These are phyloP conservation scores for Brassica balearica DNA, from an alignment of 441 rosid genomes.

Conservation along the genomic window DNA sequence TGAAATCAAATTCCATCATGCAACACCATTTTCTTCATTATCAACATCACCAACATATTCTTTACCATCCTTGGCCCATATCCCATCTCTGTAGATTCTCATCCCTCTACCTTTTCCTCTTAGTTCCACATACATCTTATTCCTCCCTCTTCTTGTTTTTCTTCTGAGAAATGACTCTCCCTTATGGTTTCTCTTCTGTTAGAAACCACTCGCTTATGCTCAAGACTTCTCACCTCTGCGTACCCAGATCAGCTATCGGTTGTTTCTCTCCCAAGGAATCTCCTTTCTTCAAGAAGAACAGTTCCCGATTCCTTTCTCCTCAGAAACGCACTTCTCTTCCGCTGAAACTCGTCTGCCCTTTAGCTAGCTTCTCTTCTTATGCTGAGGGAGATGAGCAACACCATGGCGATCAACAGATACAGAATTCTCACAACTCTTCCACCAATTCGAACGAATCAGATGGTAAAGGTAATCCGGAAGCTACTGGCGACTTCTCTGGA, in stretches of 20 bases:
- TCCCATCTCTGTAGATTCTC: slow-evolving; percentile 44
- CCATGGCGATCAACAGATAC: slow-evolving; percentile 39
- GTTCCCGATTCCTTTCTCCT: slow-evolving; percentile 31
- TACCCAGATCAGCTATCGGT: slow-evolving; percentile 48
- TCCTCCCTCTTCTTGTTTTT: slow-evolving; percentile 25
- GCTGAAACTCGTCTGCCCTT: slow-evolving; percentile 51
- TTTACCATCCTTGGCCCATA: slow-evolving; percentile 41
- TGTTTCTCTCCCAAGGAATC: slow-evolving; percentile 45
- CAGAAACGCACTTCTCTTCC: slow-evolving; percentile 49
- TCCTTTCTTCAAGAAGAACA: slow-evolving; percentile 46
- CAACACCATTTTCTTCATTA: slow-evolving; percentile 61
- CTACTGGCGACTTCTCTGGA: slow-evolving; percentile 54
- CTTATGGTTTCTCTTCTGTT: slow-evolving; percentile 64
- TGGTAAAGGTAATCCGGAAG: slow-evolving; percentile 44
- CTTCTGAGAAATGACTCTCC: slow-evolving; percentile 65
- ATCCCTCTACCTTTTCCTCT: slow-evolving; percentile 31
- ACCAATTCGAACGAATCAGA: slow-evolving; percentile 40
- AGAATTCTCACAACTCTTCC: slow-evolving; percentile 33
- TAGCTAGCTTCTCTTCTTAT: slow-evolving; percentile 76
- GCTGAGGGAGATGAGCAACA: slow-evolving; percentile 62
- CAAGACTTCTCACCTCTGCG: slow-evolving; percentile 49
- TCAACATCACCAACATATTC: slow-evolving; percentile 45
- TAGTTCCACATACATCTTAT: slow-evolving; percentile 39
- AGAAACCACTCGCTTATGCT: slow-evolving; percentile 57
- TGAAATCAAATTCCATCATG: slow-evolving; percentile 46